Base-by-base conservation (phyloP, 2,329 filamentous ascomycete genomes). In the Dothistroma septosporum region DNA sequence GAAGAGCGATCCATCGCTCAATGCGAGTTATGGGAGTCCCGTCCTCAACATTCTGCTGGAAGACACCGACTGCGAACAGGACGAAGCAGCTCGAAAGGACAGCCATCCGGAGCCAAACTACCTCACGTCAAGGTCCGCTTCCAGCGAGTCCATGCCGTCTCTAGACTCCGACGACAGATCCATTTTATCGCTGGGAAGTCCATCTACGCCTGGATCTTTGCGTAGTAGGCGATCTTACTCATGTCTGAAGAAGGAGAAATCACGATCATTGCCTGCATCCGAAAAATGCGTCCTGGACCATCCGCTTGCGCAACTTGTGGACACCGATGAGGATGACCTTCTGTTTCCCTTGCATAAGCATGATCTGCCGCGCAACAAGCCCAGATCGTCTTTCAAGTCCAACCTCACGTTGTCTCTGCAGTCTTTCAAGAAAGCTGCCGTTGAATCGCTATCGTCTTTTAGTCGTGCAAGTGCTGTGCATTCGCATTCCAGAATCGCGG, bases 351-450 rank as follows among this genome's bases (percentile, higher is more conserved):
- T 68, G 28, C 59, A 58, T 31, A 64, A 68, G 60, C 64, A 70
- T 48, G 64, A 68, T n/a, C 35, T 71, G 16, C 64, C 72, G 22
- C 68, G 74, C 31, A 77, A 79, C 49, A 79, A 79, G 57, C 64
- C 78, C 4, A 76, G 75, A 55, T 77, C 76, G 19, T 81, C 79
- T 1, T 84, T 87, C 75, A 86, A 83, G 63, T 87, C 85, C 0
- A 87, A 87, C 62, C 75, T 87, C 48, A 87, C 85, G 0, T 82
- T 84, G 1, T 87, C 85, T 0, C 72, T 87, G 21, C 82, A 84
- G 62, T 84, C 83, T 3, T 79, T 87, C 55, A 86, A 83, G 72
- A 82, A 82, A 7, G 83, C 83, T 0, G 84, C 84, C 11, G 61
- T 73, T 16, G 84, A 82, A 59, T 84, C 83, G 0, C 82, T 87